A percentile compares a stretch with the other conserved stretches of the same genome.
Evolutionary conservation across 805 yeast species (phyloP).

Genomic region (Candida schatavii): DNA sequence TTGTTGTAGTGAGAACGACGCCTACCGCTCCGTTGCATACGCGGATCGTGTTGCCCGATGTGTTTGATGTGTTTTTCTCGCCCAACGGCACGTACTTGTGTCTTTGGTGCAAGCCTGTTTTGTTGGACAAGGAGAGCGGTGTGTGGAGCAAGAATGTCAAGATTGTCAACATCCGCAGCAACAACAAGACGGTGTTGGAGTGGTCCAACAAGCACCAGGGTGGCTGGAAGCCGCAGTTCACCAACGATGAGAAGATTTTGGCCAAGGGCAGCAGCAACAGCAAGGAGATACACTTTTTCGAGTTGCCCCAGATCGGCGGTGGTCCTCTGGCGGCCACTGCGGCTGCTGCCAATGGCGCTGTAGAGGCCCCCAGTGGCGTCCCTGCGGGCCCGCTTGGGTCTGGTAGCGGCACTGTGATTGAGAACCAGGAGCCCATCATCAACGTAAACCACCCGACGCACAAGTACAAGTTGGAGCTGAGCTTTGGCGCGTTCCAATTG

Average conservation of each 20-base stretch:
- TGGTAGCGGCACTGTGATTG: conserved; percentile 18
- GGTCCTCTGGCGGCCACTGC: not conserved
- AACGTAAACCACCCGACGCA: conserved; percentile 52
- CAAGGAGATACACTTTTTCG: conserved; percentile 66
- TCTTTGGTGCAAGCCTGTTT: conserved; percentile 86
- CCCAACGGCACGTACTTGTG: conserved; percentile 79
- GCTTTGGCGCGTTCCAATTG: conserved; percentile 54
- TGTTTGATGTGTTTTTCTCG: conserved; percentile 82
- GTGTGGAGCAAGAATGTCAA: conserved; percentile 77
- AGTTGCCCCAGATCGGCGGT: conserved; percentile 26
- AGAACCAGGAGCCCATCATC: conserved; percentile 14
- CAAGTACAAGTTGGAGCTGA: conserved; percentile 45
- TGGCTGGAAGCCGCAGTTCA: conserved; percentile 92
- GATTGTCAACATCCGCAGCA: conserved; percentile 57
- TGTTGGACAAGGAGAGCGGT: conserved; percentile 62
- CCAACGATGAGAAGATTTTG: conserved; percentile 71
- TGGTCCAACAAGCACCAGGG: conserved; percentile 80
- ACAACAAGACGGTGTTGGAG: conserved; percentile 49
- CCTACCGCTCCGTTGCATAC: conserved; percentile 44
- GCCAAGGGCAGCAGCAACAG: conserved; percentile 55
- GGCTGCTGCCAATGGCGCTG: conserved; percentile 10
- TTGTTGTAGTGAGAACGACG: conserved; percentile 56
- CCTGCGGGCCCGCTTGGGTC: not conserved
- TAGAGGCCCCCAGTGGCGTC: too few relatives aligned
- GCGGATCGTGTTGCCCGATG: conserved; percentile 58